These are phyloP conservation scores for Thelonectria rubi DNA, from an alignment of 2,329 filamentous ascomycete species.

Conservation along the genomic window DNA sequence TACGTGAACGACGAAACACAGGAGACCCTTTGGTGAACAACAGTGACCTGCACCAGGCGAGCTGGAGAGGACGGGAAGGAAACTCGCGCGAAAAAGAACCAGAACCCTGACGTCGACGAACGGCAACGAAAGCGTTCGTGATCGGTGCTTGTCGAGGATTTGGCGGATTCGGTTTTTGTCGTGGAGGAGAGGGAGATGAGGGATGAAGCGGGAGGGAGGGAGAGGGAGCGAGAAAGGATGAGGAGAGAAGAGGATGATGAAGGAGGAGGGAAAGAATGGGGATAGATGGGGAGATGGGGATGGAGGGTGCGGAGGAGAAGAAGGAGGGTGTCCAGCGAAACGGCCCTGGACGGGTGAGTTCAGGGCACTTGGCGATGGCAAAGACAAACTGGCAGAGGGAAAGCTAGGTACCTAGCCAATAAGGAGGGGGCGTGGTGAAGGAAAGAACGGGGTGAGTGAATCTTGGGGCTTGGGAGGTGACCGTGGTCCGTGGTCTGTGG, in stretches of 20 bases:
- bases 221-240: constrained; percentile 35
- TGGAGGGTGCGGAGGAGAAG: constrained; percentile 41
- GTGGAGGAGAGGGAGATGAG: constrained; percentile 38
- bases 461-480: constrained; percentile 12
- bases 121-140: constrained; percentile 43
- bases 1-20: constrained; percentile 20
- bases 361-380: constrained; percentile 2
- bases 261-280: constrained; percentile 35
- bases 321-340: constrained; percentile 16
- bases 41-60: constrained; percentile 41
- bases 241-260: constrained; percentile 39
- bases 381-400: not conserved
- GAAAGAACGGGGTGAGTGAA: constrained; percentile 3
- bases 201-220: constrained; percentile 35
- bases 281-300: constrained; percentile 40
- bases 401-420: not conserved
- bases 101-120: constrained; percentile 46
- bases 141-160: constrained; percentile 47
- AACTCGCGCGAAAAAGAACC: constrained; percentile 47
- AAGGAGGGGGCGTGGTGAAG: not conserved
- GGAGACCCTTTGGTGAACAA: constrained; percentile 28
- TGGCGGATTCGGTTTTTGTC: constrained; percentile 50
- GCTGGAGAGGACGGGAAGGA: constrained; percentile 42
- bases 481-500: not conserved
- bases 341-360: not conserved